Percentiles rank a stretch among this genome's conserved stretches.
Conservation (phyloP, 495 filamentous ascomycete species). For the Aspergillus sclerotioniger region DNA sequence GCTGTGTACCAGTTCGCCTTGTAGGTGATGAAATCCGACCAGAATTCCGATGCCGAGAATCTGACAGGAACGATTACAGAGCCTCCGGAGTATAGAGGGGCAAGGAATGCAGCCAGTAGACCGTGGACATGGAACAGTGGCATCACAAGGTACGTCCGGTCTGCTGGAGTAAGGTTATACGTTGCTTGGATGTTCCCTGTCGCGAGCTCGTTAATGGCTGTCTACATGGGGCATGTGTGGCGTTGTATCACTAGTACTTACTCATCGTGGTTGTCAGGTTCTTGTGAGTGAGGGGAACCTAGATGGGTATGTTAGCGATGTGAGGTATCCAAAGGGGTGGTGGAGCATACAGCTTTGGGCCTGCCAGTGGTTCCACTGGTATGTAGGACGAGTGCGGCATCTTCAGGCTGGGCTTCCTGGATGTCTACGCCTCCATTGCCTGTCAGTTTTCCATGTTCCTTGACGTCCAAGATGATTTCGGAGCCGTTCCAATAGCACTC, state of each 20-base stretch:
- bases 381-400: conserved; percentile 71
- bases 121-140: conserved; percentile 89
- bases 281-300: conserved; percentile 73
- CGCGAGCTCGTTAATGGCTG: neutral
- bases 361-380: conserved; percentile 78
- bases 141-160: conserved; percentile 87
- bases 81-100: conserved; percentile 67
- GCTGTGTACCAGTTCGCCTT: conserved; percentile 88
- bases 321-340: neutral
- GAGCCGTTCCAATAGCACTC: conserved; percentile 73
- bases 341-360: conserved; percentile 64
- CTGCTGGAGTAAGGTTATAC: conserved; percentile 62
- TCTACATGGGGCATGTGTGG: neutral
- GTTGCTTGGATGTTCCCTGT: conserved; percentile 70
- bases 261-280: conserved; percentile 76
- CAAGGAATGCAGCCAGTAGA: conserved; percentile 73
- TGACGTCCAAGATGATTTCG: conserved; percentile 72
- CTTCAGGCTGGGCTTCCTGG: conserved; percentile 58
- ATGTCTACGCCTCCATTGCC: conserved; percentile 48
- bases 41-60: conserved; percentile 84
- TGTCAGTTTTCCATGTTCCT: conserved; percentile 64
- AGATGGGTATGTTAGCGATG: neutral
- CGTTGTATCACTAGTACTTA: conserved; percentile 31
- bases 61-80: conserved; percentile 69
- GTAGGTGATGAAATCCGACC: conserved; percentile 66